Percentiles rank a stretch among this genome's conserved stretches.
Evolutionary conservation across 2,329 filamentous ascomycete genomes (phyloP).

Genomic region (Immersiporthe knoxdaviesiana): DNA sequence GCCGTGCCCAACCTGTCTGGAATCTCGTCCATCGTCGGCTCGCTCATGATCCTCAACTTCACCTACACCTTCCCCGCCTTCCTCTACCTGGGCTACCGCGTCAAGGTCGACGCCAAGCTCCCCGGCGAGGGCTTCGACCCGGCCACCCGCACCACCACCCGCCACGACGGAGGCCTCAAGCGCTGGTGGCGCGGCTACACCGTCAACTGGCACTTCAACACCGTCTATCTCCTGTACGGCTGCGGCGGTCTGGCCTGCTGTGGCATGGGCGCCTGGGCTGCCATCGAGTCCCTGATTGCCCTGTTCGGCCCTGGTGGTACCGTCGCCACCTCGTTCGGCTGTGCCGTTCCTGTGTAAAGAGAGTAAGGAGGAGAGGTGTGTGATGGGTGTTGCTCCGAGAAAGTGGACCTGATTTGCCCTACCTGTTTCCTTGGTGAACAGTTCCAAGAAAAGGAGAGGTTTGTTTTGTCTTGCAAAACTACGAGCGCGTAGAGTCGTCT

Average conservation of each 20-base stretch:
- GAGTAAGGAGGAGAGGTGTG: no score
- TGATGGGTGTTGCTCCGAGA: neutral
- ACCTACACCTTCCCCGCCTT: slow-evolving; percentile 57
- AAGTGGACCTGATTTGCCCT: neutral
- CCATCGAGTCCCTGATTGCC: slow-evolving; percentile 17
- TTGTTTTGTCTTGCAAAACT: no score
- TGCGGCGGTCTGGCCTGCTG: slow-evolving; percentile 21
- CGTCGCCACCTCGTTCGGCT: slow-evolving; percentile 21
- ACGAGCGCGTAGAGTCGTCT: neutral
- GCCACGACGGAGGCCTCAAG: slow-evolving; percentile 18
- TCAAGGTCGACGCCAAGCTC: slow-evolving; percentile 21
- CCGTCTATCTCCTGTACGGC: slow-evolving; percentile 18
- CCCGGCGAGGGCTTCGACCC: slow-evolving; percentile 26
- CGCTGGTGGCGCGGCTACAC: slow-evolving; percentile 21
- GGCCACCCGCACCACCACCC: slow-evolving; percentile 11
- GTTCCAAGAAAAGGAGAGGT: neutral
- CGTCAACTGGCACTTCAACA: slow-evolving; percentile 24
- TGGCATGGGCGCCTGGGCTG: slow-evolving; percentile 20
- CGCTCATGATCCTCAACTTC: slow-evolving; percentile 59
- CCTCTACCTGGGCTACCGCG: slow-evolving; percentile 20
- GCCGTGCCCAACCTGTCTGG: slow-evolving; percentile 56
- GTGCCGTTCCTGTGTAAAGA: slow-evolving; percentile 14
- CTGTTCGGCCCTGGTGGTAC: slow-evolving; percentile 22
- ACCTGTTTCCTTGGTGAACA: neutral
- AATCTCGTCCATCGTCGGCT: slow-evolving; percentile 52